Percentiles rank a stretch among this genome's conserved stretches.
phyloP scores from a whole-genome alignment of 441 rosid genomes.

The Gossypium davidsonii region DNA sequence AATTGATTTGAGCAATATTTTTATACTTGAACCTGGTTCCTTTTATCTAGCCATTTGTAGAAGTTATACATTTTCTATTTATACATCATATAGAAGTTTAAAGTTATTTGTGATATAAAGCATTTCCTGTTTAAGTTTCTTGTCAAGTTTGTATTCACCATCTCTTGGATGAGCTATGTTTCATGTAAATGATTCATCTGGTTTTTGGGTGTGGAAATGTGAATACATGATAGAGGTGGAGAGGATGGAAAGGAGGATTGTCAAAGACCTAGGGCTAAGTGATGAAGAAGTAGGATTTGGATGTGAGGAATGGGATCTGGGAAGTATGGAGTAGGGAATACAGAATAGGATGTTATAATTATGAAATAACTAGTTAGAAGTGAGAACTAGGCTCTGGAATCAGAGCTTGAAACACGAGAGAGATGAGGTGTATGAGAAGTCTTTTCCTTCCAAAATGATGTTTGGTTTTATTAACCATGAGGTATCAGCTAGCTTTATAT shows the following conservation, averaged over 20 bases:
- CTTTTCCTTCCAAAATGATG: neutral
- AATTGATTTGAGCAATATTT: neutral
- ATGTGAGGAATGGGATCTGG: neutral
- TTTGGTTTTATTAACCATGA: neutral
- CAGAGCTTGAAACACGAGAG: neutral
- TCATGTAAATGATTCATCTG: constrained; percentile 1
- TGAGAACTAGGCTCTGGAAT: neutral
- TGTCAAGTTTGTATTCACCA: neutral
- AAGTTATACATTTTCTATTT: neutral
- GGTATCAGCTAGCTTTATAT: neutral
- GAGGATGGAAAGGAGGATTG: neutral
- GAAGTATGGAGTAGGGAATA: neutral
- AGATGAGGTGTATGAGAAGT: neutral
- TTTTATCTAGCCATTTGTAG: neutral
- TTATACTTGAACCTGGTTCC: neutral
- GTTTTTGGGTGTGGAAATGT: neutral
- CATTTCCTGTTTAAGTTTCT: neutral
- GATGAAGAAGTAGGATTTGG: neutral
- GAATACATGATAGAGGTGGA: neutral
- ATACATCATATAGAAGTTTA: neutral
- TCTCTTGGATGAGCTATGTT: neutral
- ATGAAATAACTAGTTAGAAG: neutral
- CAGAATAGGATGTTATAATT: neutral
- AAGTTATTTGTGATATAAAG: neutral
- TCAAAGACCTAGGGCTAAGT: neutral